These are phyloP conservation scores for Exutisphaerella laricina DNA, from an alignment of 2,329 filamentous ascomycete species.

Conservation along the genomic window DNA sequence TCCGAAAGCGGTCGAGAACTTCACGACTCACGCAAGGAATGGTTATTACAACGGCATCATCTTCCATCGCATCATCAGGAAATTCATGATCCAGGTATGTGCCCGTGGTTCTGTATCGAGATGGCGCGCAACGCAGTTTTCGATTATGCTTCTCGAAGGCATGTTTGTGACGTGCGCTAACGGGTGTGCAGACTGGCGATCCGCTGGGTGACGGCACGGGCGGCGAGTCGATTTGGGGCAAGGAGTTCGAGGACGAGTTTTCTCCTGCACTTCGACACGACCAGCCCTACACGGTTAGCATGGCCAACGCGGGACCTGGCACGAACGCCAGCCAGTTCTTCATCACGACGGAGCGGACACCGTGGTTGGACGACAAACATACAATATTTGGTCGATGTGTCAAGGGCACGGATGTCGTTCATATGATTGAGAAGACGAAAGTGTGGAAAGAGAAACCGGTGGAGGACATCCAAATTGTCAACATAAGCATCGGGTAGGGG, in stretches of 20 bases:
- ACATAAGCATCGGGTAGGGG: constrained; percentile 50
- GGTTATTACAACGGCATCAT: constrained; percentile 98
- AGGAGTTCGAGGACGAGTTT: constrained; percentile 89
- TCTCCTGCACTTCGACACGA: constrained; percentile 77
- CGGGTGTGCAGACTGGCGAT: constrained; percentile 61
- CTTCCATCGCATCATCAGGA: constrained; percentile 93
- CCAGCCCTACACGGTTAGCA: constrained; percentile 91
- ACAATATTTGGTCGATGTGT: constrained; percentile 91
- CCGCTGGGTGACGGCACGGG: constrained; percentile 84
- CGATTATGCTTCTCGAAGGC: too few relatives aligned
- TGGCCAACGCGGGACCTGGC: constrained; percentile 94
- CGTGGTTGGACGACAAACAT: constrained; percentile 94
- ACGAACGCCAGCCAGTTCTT: constrained; percentile 98
- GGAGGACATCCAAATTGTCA: constrained; percentile 96
- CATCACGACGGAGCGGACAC: constrained; percentile 94
- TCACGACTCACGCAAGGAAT: constrained; percentile 80
- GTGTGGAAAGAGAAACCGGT: constrained; percentile 90
- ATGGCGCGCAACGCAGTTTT: too few relatives aligned
- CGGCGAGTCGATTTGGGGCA: constrained; percentile 89
- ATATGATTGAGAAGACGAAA: constrained; percentile 87
- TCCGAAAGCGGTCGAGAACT: constrained; percentile 94
- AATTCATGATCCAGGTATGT: constrained; percentile 84
- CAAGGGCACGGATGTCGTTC: constrained; percentile 86
- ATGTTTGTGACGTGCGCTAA: too few relatives aligned
- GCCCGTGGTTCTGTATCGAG: too few relatives aligned